Base-by-base conservation (phyloP, 1,139 yeast species). In the Tardiomyces depauwii region DNA sequence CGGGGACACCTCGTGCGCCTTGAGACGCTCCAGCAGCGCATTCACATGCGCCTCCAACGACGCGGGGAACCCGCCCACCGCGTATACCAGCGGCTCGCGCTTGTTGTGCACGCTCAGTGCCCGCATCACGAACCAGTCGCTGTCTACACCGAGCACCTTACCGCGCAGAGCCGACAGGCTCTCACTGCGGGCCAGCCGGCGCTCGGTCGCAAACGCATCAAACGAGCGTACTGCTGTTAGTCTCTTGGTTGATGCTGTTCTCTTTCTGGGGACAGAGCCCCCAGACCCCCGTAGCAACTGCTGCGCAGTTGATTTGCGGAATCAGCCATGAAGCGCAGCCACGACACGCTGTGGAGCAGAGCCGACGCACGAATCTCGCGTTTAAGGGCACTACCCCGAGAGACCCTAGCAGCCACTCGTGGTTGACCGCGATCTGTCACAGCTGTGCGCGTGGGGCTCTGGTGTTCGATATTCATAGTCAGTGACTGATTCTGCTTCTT, bases 111-210 rank as follows among this genome's bases (percentile, higher is more conserved):
- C 51, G n/a, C 55, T 46, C 51, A 83, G 66, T 42, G 83, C 70
- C 48, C 86, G 67, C 38, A 82, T 70, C 43, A 84, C 66, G 57
- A 86, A 86, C 60, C 86, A 88, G 53, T 80, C 85, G 18, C 82
- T 93, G 60, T 88, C 96, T 43, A 88, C 83, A 45, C 96, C 96
- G 45, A 88, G 66, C 14, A 82, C 77, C 40, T 89, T 75, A 57
- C 81, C 80, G 51, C 73, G 77, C 52, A 88, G 69, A 10, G 78
- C 67, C 39, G 82, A 85, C 54, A 87, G 71, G 13, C 91, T 79
- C 53, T 78, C 68, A 19, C 80, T 70, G 49, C 76, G 73, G 43
- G 80, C 81, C 48, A 82, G 66, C 51, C 81, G 76, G 50, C 84
- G 74, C 56, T 86, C 95, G 55, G 79, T 78, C 42, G 82, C 70